Conservation (phyloP, 352 stramenopile species). For the Globisporangium abappressorium region DNA sequence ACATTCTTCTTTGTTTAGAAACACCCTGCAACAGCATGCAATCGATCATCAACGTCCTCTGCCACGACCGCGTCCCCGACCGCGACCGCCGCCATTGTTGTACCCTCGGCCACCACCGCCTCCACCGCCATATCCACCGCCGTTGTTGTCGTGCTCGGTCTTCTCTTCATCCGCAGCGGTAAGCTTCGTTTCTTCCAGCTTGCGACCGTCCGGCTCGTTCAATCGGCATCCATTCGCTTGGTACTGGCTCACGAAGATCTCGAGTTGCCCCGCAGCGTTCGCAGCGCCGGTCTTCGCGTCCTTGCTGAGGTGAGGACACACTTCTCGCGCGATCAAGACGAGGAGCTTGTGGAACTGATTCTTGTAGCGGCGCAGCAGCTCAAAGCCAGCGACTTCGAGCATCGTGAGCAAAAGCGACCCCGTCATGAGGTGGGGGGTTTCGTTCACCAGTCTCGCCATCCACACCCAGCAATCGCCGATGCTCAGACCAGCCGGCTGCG, state of each 20-base stretch:
- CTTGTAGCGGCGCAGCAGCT: conserved; percentile 62
- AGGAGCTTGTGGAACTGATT: conserved; percentile 79
- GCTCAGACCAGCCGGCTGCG: conserved; percentile 46
- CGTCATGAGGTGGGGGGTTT: conserved; percentile 70
- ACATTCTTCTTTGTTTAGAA: neutral
- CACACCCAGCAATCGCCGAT: conserved; percentile 74
- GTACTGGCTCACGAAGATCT: conserved; percentile 75
- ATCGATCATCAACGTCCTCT: conserved; percentile 8
- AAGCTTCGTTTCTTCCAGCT: conserved; percentile 71
- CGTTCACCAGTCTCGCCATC: conserved; percentile 67
- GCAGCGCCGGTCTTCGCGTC: conserved; percentile 72
- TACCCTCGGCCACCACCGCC: conserved; percentile 24
- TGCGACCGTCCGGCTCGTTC: conserved; percentile 55
- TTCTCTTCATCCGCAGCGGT: conserved; percentile 64
- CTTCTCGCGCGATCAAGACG: conserved; percentile 59
- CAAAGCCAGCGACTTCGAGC: conserved; percentile 73
- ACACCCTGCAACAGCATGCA: neutral
- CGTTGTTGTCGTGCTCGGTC: conserved; percentile 38
- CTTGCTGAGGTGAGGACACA: conserved; percentile 65
- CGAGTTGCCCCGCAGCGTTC: conserved; percentile 67
- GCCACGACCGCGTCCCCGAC: conserved; percentile 37
- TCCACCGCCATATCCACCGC: conserved; percentile 20
- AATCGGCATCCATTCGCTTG: conserved; percentile 52
- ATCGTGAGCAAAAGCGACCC: conserved; percentile 67
- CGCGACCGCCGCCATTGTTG: conserved; percentile 30